phyloP scores from a whole-genome alignment of 2,329 filamentous ascomycete genomes.

The Dryadomyces sulphureus region DNA sequence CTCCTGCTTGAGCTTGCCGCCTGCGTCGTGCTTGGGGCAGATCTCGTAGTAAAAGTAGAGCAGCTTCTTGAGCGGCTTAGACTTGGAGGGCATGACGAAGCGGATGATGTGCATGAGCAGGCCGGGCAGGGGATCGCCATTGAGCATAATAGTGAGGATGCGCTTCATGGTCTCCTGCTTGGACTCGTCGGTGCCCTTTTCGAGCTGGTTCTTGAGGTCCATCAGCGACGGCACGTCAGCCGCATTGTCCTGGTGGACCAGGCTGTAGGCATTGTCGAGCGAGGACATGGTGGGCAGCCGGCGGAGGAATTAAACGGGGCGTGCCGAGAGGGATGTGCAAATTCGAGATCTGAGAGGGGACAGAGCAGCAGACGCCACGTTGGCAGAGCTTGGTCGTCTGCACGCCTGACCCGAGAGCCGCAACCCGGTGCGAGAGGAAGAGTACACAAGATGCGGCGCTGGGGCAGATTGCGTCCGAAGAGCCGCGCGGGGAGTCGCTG shows the following conservation, averaged over 20 bases:
- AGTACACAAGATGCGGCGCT: slow-evolving; percentile 4
- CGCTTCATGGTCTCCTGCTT: slow-evolving; percentile 95
- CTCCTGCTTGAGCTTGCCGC: slow-evolving; percentile 95
- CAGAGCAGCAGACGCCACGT: background rate
- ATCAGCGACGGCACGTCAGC: slow-evolving; percentile 81
- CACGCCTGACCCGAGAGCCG: slow-evolving; percentile 2
- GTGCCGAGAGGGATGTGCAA: background rate
- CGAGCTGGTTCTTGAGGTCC: slow-evolving; percentile 82
- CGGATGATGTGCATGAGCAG: slow-evolving; percentile 99
- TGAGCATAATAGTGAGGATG: slow-evolving; percentile 94
- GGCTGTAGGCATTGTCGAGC: slow-evolving; percentile 85
- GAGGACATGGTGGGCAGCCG: slow-evolving; percentile 59
- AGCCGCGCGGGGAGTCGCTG: background rate
- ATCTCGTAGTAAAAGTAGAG: slow-evolving; percentile 99
- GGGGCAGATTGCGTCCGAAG: background rate
- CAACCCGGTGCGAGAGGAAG: slow-evolving; percentile 1
- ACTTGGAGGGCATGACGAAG: slow-evolving; percentile 98
- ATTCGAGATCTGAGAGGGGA: background rate
- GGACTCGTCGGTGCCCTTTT: slow-evolving; percentile 84
- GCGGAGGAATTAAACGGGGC: no score
- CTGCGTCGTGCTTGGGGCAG: slow-evolving; percentile 84
- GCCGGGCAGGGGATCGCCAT: slow-evolving; percentile 88
- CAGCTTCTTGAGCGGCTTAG: slow-evolving; percentile 92
- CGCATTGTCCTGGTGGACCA: slow-evolving; percentile 95
- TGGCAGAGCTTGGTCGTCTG: background rate